phyloP scores from a whole-genome alignment of 2,329 filamentous ascomycete species.

The Gnomoniopsis sp. region DNA sequence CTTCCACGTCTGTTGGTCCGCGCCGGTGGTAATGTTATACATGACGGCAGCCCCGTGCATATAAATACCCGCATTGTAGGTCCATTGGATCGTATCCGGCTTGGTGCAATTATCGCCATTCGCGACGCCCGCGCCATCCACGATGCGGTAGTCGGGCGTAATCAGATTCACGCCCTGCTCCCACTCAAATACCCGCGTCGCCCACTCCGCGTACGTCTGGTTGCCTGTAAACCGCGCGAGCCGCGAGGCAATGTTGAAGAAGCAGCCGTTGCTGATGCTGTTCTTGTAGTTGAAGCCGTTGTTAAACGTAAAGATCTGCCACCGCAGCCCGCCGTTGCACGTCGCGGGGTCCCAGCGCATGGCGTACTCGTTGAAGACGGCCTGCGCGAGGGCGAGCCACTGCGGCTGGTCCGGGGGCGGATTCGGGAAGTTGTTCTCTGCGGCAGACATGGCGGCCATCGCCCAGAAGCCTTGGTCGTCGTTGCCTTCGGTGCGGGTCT shows the following conservation, averaged over 20 bases:
- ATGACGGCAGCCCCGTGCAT: constrained; percentile 60
- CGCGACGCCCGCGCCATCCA: constrained; percentile 49
- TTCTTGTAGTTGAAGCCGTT: constrained; percentile 68
- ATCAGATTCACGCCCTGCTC: constrained; percentile 54
- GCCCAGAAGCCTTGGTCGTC: constrained; percentile 84
- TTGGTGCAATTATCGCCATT: constrained; percentile 43
- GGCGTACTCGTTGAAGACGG: constrained; percentile 76
- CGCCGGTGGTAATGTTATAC: constrained; percentile 56
- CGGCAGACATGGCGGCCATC: constrained; percentile 75
- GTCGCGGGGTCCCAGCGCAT: constrained; percentile 63
- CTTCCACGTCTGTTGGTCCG: constrained; percentile 47
- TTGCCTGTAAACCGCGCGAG: constrained; percentile 78
- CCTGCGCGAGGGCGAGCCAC: constrained; percentile 76
- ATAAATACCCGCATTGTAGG: constrained; percentile 67
- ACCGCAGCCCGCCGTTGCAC: constrained; percentile 74
- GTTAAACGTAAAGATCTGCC: constrained; percentile 83
- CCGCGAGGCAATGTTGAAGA: constrained; percentile 67
- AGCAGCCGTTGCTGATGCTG: constrained; percentile 65
- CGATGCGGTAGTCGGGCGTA: constrained; percentile 50
- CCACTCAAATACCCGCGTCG: constrained; percentile 68
- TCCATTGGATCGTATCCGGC: constrained; percentile 61
- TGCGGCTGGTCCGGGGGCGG: constrained; percentile 60
- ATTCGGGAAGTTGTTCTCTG: constrained; percentile 72
- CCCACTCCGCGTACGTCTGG: constrained; percentile 74
- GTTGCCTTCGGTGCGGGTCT: constrained; percentile 61